Conservation (phyloP, 148 eudicot species). For the Mesembryanthemum crystallinum region DNA sequence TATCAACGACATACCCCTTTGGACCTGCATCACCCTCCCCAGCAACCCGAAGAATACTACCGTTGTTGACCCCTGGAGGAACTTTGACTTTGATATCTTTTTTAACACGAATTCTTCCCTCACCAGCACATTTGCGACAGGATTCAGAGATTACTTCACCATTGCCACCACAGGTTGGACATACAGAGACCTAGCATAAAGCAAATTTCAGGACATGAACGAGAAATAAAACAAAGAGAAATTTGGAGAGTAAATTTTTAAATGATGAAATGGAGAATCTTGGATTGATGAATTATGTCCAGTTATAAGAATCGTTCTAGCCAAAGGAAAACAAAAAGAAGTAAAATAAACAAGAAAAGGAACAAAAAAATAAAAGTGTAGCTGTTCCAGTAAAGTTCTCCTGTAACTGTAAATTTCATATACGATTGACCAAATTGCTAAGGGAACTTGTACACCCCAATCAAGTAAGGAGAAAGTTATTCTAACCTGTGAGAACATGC, state of each 20-base stretch:
- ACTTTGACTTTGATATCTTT: conserved; percentile 94
- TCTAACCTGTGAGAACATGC: conserved; percentile 90
- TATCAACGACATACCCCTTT: conserved; percentile 64
- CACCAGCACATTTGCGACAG: conserved; percentile 93
- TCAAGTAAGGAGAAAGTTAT: conserved; percentile 15
- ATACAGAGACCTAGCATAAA: conserved; percentile 70
- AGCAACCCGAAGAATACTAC: conserved; percentile 89
- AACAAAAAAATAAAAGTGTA: background rate
- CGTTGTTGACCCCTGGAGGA: conserved; percentile 96
- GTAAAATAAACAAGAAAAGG: background rate
- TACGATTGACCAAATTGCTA: background rate
- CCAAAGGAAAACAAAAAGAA: background rate
- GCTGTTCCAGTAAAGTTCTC: background rate
- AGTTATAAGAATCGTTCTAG: background rate
- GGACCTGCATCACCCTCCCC: conserved; percentile 99
- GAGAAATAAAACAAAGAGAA: background rate
- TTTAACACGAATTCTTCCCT: conserved; percentile 80
- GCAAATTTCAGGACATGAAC: conserved; percentile 6
- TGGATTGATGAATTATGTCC: background rate
- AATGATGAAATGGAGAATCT: background rate
- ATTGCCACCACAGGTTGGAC: conserved; percentile 93
- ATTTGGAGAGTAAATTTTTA: background rate
- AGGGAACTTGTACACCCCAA: background rate
- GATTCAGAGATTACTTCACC: conserved; percentile 90
- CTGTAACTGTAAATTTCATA: background rate